Evolutionary conservation across 192 early-diverging fungal genomes (phyloP).

Genomic region (Coemansia sp.): DNA sequence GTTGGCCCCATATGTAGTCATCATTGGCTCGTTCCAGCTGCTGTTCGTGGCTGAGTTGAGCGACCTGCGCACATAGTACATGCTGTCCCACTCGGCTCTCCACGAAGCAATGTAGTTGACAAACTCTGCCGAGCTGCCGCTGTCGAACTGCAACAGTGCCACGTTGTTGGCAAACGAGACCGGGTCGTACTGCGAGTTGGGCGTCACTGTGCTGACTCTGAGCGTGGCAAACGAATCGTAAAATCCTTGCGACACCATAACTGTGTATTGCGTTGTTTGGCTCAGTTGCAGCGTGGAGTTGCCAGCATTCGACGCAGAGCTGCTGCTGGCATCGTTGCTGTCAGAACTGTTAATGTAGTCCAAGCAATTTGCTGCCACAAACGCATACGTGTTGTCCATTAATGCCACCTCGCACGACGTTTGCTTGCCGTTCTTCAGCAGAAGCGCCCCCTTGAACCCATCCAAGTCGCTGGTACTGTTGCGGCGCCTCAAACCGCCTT

Average conservation of each 20-base stretch:
- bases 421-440: slow-evolving; percentile 49
- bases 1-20: slow-evolving; percentile 5
- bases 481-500: slow-evolving; percentile 1
- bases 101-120: slow-evolving; percentile 50
- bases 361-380: slow-evolving; percentile 46
- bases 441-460: slow-evolving; percentile 40
- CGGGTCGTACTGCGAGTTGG: slow-evolving; percentile 38
- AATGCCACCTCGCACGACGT: slow-evolving; percentile 52
- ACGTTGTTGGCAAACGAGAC: slow-evolving; percentile 52
- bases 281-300: slow-evolving; percentile 1
- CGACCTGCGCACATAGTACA: slow-evolving; percentile 39
- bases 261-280: slow-evolving; percentile 32
- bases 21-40: slow-evolving; percentile 25
- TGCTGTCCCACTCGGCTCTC: slow-evolving; percentile 38
- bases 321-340: slow-evolving; percentile 2
- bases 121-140: slow-evolving; percentile 20
- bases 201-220: slow-evolving; percentile 26
- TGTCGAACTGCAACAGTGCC: slow-evolving; percentile 34
- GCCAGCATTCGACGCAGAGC: neutral
- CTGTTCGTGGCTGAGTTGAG: slow-evolving; percentile 3
- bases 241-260: slow-evolving; percentile 26
- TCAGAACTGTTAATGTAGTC: slow-evolving; percentile 28
- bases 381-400: slow-evolving; percentile 34
- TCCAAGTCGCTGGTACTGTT: slow-evolving; percentile 30
- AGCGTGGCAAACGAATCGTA: slow-evolving; percentile 21